Percentiles rank a stretch among this genome's conserved stretches.
These are phyloP conservation scores for Elsinoe ampelina DNA, from an alignment of 2,329 filamentous ascomycete species.

Conservation along the genomic window DNA sequence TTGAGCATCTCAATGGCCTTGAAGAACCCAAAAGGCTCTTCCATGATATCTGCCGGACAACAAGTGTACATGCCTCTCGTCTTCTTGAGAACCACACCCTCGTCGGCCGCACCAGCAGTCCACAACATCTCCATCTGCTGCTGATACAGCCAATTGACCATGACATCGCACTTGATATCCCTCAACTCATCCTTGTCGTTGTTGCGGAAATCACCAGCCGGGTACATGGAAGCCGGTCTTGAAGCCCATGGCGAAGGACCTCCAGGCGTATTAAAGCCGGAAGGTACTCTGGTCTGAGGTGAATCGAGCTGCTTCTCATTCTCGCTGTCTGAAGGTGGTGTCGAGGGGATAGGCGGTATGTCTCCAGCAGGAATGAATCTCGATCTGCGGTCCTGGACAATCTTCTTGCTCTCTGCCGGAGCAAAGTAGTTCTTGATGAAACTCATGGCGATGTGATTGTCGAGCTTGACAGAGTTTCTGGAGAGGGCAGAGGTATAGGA, in stretches of 20 bases:
- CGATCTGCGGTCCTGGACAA: conserved; percentile 7
- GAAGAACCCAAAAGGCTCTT: conserved; percentile 41
- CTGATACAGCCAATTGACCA: conserved; percentile 55
- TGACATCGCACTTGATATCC: conserved; percentile 51
- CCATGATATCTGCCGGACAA: conserved; percentile 39
- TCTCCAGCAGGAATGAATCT: conserved; percentile 7
- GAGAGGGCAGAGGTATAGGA: not conserved
- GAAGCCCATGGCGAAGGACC: conserved; percentile 18
- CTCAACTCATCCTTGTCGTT: conserved; percentile 36
- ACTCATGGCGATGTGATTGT: conserved; percentile 14
- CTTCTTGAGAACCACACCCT: conserved; percentile 49
- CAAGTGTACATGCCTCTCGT: conserved; percentile 42
- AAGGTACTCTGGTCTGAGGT: conserved; percentile 5
- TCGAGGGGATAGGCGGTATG: not conserved
- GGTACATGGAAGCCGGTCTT: conserved; percentile 29
- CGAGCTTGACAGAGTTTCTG: not conserved
- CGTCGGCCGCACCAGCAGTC: conserved; percentile 39
- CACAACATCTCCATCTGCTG: conserved; percentile 50
- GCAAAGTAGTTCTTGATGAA: conserved; percentile 17
- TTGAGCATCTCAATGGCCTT: conserved; percentile 43
- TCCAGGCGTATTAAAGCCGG: conserved; percentile 4
- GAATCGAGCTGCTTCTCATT: conserved; percentile 5
- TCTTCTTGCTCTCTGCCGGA: conserved; percentile 14
- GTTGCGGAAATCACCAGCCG: conserved; percentile 30
- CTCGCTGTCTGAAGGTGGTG: conserved; percentile 11